Base-by-base conservation (phyloP, 257 asterid genomes). In the Fraxinus quadrangulata region DNA sequence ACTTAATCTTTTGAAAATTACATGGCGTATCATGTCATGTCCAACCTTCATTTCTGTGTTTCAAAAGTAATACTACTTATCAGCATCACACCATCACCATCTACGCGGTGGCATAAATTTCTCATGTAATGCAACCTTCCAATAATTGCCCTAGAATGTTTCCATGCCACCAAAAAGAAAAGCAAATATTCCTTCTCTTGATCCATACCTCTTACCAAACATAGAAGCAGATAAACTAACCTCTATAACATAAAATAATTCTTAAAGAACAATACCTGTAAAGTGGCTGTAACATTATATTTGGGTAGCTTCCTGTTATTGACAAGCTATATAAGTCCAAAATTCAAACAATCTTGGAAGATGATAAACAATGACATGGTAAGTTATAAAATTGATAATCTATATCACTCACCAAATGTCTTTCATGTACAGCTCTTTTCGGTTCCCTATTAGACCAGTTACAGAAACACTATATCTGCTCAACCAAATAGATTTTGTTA, bases 271-370 rank as follows among this genome's bases (percentile, higher is more conserved):
- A 34, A 36, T 77, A 92, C 99, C 97, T 94, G 97, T 82, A 92
- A 88, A 78, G 99, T 94, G 76, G 99, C 97, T 26, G 96, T 87
- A 77, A 94, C 89, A 1, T 85, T 82, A 86, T 91, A 83, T 78
- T 92, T 92, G 24, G 94, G 96, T 77, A 94, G 97, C 83, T 85
- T 87, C 95, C 96, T 94, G 88, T 61, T 65, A 69, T 76, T 75
- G 67, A 78, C 11, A 73, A 69, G 81, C 61, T 77, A 77, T 14
- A 80, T 76, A 56, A 77, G 75, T 12, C 70, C 69, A 9, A 61
- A 30, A 31, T 45, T 68, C n/a, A 77, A 31, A 28, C 37, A 42
- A 30, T 26, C 51, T 13, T 2, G 2, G 26, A 30, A 1, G 31
- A 65, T 33, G 33, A 56, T 23, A 40, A 26, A 24, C 28, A 3